These are phyloP conservation scores for Penicillium lividum DNA, from an alignment of 495 filamentous ascomycete genomes.

Conservation along the genomic window DNA sequence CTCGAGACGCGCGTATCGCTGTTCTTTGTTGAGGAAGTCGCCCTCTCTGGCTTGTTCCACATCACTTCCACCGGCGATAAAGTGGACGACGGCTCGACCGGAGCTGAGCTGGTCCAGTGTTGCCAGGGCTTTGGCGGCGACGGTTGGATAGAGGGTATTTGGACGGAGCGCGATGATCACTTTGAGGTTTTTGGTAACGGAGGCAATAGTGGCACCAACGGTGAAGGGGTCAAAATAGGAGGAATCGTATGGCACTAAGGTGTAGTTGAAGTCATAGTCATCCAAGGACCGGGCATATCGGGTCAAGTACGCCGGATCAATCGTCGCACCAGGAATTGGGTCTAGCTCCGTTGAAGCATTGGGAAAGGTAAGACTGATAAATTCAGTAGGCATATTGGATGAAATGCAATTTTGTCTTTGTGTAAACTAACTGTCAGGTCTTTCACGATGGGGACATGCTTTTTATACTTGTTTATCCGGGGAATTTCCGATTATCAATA, in stretches of 20 bases:
- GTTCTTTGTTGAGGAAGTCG: constrained; percentile 53
- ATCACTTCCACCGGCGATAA: constrained; percentile 56
- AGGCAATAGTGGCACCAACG: constrained; percentile 50
- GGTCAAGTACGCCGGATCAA: constrained; percentile 48
- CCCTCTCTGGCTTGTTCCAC: constrained; percentile 54
- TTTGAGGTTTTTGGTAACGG: constrained; percentile 54
- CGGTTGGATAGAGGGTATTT: constrained; percentile 56
- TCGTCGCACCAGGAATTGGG: constrained; percentile 45
- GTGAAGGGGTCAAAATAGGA: constrained; percentile 54
- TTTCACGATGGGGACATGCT: not conserved
- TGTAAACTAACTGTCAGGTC: not conserved
- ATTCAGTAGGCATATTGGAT: constrained; percentile 52
- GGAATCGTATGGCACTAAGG: constrained; percentile 54
- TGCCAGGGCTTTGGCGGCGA: constrained; percentile 56
- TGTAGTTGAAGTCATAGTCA: constrained; percentile 57
- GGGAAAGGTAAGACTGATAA: constrained; percentile 53
- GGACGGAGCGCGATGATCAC: constrained; percentile 58
- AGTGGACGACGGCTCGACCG: constrained; percentile 55
- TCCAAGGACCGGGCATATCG: constrained; percentile 53
- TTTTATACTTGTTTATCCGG: not conserved
- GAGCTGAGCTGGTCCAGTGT: constrained; percentile 53
- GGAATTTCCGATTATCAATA: not conserved
- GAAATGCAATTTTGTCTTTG: not conserved
- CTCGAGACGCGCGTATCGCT: constrained; percentile 53
- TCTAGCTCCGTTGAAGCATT: constrained; percentile 52